Base-by-base conservation (phyloP, 2,329 filamentous ascomycete genomes). In the Ampelomyces quisqualis region DNA sequence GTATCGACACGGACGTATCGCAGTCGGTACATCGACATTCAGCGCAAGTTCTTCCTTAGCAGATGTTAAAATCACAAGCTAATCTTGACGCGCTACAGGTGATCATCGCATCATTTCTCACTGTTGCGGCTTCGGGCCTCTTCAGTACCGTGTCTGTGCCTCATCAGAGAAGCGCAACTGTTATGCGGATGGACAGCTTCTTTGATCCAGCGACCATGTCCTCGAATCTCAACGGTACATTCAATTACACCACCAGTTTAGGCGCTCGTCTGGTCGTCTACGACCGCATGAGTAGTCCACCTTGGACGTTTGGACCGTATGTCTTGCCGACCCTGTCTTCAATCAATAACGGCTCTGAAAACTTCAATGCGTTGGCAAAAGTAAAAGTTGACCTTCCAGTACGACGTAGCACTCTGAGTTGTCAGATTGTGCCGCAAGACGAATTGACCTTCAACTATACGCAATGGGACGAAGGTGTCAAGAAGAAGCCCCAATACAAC, bases 111-210 rank as follows among this genome's bases (percentile, higher is more conserved):
- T 32, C 30, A 2, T 32, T 32, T 11, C 30, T 32, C 17, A 32
- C 30, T n/a, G 18, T 32, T 6, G 30, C 30, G 3, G 30, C 18
- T 7, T 32, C 30, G 7, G 30, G 30, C 11, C 8, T 32, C 1
- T 32, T 20, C 17, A 32, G n/a, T 7, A 32, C 18, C 1, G n/a
- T 7, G 4, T 13, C 18, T 7, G 21, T 32, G 2, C 7, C 18
- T 4, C 30, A 20, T n/a, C 18, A 21, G 5, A 11, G n/a, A 17
- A 3, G 7, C 17, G 21, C 30, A 13, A 21, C 17, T 4, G 17
- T 32, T 11, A 32, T 21, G 17, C 30, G 30, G n/a, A 20, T 32
- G 30, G 18, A 32, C 17, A 32, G 30, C 17, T 32, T 32, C 30
- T 32, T 20, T 7, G 30, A 32, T 7, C 30, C 30, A 4, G 10